phyloP scores from a whole-genome alignment of 2,329 filamentous ascomycete genomes.

The Trichoderma brevicompactum region DNA sequence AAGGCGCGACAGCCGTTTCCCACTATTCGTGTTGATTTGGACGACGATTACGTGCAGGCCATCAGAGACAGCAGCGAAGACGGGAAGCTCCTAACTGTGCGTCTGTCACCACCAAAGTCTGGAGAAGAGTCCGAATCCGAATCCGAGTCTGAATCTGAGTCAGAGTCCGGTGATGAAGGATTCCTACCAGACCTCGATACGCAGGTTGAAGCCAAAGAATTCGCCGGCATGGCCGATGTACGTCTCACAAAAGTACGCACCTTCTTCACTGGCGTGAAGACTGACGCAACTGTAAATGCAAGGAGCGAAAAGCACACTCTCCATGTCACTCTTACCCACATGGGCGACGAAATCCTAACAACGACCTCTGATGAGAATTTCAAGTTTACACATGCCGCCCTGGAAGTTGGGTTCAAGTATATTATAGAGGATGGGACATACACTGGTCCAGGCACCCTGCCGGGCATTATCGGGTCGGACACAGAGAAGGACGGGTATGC shows the following conservation, averaged over 20 bases:
- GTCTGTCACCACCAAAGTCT: background rate
- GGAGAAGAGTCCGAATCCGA: background rate
- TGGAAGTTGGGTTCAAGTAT: background rate
- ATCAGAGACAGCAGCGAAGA: too few relatives aligned
- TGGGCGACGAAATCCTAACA: background rate
- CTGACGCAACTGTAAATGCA: background rate
- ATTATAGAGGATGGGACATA: background rate
- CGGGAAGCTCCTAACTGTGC: too few relatives aligned
- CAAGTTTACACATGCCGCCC: background rate
- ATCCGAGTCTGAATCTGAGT: too few relatives aligned
- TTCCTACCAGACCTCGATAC: background rate
- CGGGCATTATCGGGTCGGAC: background rate
- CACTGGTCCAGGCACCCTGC: background rate
- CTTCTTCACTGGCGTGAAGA: background rate
- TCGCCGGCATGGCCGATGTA: background rate
- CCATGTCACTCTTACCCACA: background rate
- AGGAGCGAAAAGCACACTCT: background rate
- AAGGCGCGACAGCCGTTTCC: too few relatives aligned
- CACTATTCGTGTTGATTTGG: too few relatives aligned
- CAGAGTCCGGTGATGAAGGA: too few relatives aligned
- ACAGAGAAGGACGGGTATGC: background rate
- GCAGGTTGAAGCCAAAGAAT: background rate
- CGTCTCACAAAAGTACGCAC: background rate
- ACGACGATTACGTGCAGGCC: too few relatives aligned
- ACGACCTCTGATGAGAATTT: background rate